Evolutionary conservation across 1,284 basidiomycete genomes (phyloP), one percentile per base, ranked within the genome.

Genomic region (Fistulinella cinereoalba): DNA sequence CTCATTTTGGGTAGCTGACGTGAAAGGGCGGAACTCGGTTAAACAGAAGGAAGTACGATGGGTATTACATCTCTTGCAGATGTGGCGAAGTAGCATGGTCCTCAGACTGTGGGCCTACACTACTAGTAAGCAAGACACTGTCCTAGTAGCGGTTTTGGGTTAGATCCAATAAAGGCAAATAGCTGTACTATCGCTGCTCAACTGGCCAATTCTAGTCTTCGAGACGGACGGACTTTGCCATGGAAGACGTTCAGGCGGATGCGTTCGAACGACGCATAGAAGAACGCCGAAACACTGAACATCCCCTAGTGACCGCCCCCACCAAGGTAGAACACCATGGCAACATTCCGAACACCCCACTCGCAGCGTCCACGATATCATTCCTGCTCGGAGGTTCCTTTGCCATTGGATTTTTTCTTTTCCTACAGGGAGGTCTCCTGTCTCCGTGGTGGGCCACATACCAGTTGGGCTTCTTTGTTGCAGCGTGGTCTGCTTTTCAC

Each of bases 401-500:
- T 64, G 67, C 74, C 16, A 61, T 83, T 23, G 86, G 85, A 1
- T 27, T 71, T 27, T 53, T 74, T 8, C 72, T 75, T 21, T 79
- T 81, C 60, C 51, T 72, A 10, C 55, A 65, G 27, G 76, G 78
- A 41, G 76, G 77, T 12, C 69, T 78, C 43, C 43, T 56, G 12
- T 55, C 53, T 5, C 66, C 66, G 28, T 86, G 81, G 75, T 89
- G 88, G 81, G 67, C 79, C 0, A 86, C 83, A 18, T 81, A 83
- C 41, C 88, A 88, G 62, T 73, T 96, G 2, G 90, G 88, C 1
- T 82, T 91, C 65, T 97, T 93, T 66, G 54, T 88, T 32, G 81
- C 85, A 22, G 76, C 85, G 1, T 92, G 90, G 87, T 76, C 88
- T 1, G 69, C 76, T 28, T 99, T 99, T 64, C 97, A 99, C 62